These are phyloP conservation scores for Tuber umbilicatum DNA, from an alignment of 495 filamentous ascomycete genomes.

Conservation along the genomic window DNA sequence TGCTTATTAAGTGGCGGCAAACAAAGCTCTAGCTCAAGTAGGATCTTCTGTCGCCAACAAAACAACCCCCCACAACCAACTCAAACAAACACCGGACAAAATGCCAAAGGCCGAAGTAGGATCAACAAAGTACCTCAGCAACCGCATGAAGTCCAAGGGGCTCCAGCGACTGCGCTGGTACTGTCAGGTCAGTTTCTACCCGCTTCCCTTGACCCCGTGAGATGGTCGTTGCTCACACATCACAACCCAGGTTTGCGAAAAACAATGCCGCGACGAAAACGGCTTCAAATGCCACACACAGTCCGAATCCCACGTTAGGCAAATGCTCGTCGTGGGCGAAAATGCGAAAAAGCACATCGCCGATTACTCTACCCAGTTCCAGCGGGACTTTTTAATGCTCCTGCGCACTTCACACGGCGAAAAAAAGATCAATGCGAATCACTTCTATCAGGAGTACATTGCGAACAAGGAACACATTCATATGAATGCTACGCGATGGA, in stretches of 20 bases:
- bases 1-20: background rate
- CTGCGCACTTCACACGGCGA: slow-evolving; percentile 75
- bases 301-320: slow-evolving; percentile 73
- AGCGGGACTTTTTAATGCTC: slow-evolving; percentile 67
- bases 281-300: slow-evolving; percentile 75
- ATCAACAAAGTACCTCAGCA: slow-evolving; percentile 73
- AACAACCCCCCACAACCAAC: background rate
- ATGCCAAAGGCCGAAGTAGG: slow-evolving; percentile 94
- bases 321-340: slow-evolving; percentile 78
- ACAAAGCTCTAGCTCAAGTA: background rate
- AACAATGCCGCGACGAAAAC: slow-evolving; percentile 58
- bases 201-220: background rate
- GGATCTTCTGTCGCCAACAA: background rate
- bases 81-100: background rate
- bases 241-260: slow-evolving; percentile 34
- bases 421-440: slow-evolving; percentile 76
- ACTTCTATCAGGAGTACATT: slow-evolving; percentile 89
- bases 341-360: slow-evolving; percentile 73
- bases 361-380: slow-evolving; percentile 69
- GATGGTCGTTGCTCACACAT: background rate
- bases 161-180: slow-evolving; percentile 82
- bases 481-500: slow-evolving; percentile 89
- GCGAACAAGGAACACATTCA: slow-evolving; percentile 76
- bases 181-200: slow-evolving; percentile 49
- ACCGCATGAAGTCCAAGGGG: slow-evolving; percentile 85